Conservation (phyloP, 768 basidiomycete species). For the Suillus fuscotomentosus region DNA sequence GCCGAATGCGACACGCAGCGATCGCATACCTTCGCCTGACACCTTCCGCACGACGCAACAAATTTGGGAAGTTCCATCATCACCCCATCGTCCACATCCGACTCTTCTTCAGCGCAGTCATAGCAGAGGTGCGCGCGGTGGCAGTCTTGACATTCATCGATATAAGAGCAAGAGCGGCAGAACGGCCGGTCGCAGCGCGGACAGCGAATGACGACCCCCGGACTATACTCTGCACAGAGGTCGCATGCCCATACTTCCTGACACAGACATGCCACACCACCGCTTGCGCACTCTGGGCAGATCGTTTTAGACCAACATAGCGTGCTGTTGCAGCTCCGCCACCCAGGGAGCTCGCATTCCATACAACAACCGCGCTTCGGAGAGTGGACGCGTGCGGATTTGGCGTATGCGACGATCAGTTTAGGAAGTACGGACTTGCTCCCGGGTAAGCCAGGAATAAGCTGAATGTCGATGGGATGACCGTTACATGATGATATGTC, state of each 20-base stretch:
- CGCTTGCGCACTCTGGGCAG: background rate
- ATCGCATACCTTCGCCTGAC: slow-evolving; percentile 1
- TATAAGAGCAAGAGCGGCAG: background rate
- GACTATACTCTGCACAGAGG: background rate
- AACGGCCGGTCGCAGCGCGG: background rate
- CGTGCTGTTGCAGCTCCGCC: background rate
- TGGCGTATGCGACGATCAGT: background rate
- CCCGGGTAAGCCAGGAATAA: background rate
- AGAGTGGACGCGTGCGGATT: background rate
- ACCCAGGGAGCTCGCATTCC: background rate
- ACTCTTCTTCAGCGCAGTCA: background rate
- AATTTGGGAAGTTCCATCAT: background rate
- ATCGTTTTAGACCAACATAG: background rate
- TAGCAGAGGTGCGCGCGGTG: background rate
- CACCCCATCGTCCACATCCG: no score
- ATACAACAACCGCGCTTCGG: background rate
- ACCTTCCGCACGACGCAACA: background rate
- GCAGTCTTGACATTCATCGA: background rate
- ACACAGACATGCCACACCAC: background rate
- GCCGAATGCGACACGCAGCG: background rate
- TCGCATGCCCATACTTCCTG: background rate
- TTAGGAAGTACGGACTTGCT: background rate
- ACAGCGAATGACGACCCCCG: background rate
- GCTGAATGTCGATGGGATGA: background rate
- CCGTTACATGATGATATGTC: background rate